Conservation (phyloP, 768 basidiomycete species). For the Tephrocybe sp. region DNA sequence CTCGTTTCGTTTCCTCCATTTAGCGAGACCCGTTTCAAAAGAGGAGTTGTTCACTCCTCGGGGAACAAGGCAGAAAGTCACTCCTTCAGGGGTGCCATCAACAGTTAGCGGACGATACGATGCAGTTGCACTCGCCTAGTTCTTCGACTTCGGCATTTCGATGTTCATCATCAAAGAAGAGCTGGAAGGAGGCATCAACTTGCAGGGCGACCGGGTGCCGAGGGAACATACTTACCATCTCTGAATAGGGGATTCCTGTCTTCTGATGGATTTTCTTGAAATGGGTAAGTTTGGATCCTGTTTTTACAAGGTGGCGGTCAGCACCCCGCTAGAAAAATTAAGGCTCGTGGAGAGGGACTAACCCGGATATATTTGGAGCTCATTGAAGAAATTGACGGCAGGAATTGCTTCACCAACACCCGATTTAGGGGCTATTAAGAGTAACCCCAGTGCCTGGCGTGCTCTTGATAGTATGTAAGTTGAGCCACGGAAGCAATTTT, state of each 20-base stretch:
- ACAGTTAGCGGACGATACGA: not conserved
- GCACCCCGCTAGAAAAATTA: too few species aligned
- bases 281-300: conserved; percentile 80
- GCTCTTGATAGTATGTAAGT: conserved; percentile 49
- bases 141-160: conserved; percentile 64
- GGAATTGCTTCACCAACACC: conserved; percentile 32
- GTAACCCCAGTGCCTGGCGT: conserved; percentile 65
- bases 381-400: conserved; percentile 65
- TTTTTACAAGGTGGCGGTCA: too few species aligned
- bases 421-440: conserved; percentile 47
- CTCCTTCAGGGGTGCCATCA: conserved; percentile 45
- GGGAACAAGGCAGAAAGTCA: conserved; percentile 76
- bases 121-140: conserved; percentile 39
- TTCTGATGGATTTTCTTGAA: conserved; percentile 72
- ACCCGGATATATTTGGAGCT: conserved; percentile 77
- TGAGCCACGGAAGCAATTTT: not conserved
- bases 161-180: conserved; percentile 74
- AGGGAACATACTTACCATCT: conserved; percentile 55
- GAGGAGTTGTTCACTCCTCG: conserved; percentile 57
- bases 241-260: conserved; percentile 75
- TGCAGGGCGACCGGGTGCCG: too few species aligned
- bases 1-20: conserved; percentile 63
- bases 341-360: conserved; percentile 3
- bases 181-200: conserved; percentile 26
- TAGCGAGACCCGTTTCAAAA: conserved; percentile 69